A percentile compares a stretch with the other conserved stretches of the same genome.
Conservation (phyloP, 1,284 basidiomycete species). For the Ceraceosorus guamensis region DNA sequence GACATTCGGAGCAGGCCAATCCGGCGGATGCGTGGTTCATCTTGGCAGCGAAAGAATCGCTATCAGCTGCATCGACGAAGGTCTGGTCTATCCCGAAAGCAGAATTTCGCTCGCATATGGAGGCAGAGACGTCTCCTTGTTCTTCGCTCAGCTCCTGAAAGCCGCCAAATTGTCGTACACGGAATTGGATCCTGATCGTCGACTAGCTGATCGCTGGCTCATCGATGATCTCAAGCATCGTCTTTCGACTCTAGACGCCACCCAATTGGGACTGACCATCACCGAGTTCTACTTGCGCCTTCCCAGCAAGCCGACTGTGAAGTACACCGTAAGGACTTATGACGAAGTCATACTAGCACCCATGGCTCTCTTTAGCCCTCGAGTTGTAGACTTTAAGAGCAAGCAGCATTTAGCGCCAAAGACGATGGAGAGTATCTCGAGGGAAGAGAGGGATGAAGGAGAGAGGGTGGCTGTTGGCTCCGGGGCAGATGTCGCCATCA, state of each 20-base stretch:
- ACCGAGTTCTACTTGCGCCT: constrained; percentile 70
- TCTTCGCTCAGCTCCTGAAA: constrained; percentile 71
- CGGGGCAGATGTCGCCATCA: constrained; percentile 25
- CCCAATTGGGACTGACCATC: constrained; percentile 43
- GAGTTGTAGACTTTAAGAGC: constrained; percentile 70
- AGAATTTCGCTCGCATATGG: constrained; percentile 80
- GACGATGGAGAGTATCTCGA: not conserved
- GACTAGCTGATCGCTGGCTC: constrained; percentile 32
- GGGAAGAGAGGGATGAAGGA: constrained; percentile 7
- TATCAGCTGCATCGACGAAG: constrained; percentile 92
- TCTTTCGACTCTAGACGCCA: constrained; percentile 41
- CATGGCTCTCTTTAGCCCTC: constrained; percentile 84
- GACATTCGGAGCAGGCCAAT: constrained; percentile 89
- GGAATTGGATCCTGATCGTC: constrained; percentile 57
- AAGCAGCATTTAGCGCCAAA: constrained; percentile 3
- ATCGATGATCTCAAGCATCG: constrained; percentile 41
- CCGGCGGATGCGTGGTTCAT: constrained; percentile 89
- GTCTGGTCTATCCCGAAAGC: constrained; percentile 77
- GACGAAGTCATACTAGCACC: constrained; percentile 93
- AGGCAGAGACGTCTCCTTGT: constrained; percentile 85
- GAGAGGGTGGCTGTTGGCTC: constrained; percentile 8
- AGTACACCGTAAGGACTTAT: constrained; percentile 83
- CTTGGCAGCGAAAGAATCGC: constrained; percentile 78
- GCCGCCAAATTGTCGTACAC: constrained; percentile 81
- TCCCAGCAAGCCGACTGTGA: constrained; percentile 68